These are phyloP conservation scores for Annulohypoxylon stygium DNA, from an alignment of 495 filamentous ascomycete species.

Conservation along the genomic window DNA sequence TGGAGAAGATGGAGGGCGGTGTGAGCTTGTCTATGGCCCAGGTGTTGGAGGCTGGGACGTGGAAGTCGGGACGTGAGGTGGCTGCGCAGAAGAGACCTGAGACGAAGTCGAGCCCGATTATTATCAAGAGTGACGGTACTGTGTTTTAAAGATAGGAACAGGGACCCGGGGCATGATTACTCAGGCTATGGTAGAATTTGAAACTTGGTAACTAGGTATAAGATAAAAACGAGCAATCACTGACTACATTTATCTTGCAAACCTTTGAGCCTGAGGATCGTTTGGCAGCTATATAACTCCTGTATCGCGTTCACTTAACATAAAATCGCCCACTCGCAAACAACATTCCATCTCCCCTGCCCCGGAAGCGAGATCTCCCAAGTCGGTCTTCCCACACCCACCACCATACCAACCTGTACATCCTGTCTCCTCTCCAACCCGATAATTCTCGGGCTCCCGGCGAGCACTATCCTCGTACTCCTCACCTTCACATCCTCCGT, in stretches of 20 bases:
- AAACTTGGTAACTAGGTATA: neutral
- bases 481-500: neutral
- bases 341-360: conserved; percentile 56
- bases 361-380: conserved; percentile 60
- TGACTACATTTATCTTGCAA: no score
- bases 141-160: conserved; percentile 74
- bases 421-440: conserved; percentile 45
- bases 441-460: conserved; percentile 54
- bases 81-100: conserved; percentile 94
- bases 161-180: neutral
- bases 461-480: conserved; percentile 49
- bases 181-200: neutral
- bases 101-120: conserved; percentile 94
- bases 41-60: conserved; percentile 86
- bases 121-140: conserved; percentile 94
- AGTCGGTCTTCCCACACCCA: conserved; percentile 56
- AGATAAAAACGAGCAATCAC: neutral
- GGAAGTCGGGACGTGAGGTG: conserved; percentile 96
- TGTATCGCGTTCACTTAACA: no score
- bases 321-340: conserved; percentile 59
- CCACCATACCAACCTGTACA: conserved; percentile 48
- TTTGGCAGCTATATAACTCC: no score
- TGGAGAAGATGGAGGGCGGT: conserved; percentile 54
- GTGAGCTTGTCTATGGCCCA: conserved; percentile 83
- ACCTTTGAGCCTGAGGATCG: no score